A percentile compares a stretch with the other conserved stretches of the same genome.
These are phyloP conservation scores for Dryadomyces quercus-mongolicae DNA, from an alignment of 2,329 filamentous ascomycete species.

Conservation along the genomic window DNA sequence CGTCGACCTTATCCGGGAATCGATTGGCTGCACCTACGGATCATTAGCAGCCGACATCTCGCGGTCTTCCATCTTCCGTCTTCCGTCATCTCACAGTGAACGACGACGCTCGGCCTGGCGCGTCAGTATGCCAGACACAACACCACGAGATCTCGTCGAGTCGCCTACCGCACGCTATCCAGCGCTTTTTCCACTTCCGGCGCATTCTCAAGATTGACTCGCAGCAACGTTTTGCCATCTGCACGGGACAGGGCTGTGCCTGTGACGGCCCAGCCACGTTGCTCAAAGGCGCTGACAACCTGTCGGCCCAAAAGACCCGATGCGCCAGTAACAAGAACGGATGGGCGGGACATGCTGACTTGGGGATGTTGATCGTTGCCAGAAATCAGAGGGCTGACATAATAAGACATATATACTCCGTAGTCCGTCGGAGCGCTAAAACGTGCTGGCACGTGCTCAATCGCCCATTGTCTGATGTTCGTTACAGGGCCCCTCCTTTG, in stretches of 20 bases:
- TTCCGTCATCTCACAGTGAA: constrained; percentile 63
- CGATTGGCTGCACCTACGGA: constrained; percentile 61
- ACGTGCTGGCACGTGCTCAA: neutral
- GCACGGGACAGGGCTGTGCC: constrained; percentile 66
- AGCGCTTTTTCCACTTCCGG: constrained; percentile 36
- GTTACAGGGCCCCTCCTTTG: neutral
- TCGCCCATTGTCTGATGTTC: neutral
- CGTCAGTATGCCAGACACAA: neutral
- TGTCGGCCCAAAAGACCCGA: constrained; percentile 75
- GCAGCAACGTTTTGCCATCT: constrained; percentile 54
- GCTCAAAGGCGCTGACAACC: constrained; percentile 58
- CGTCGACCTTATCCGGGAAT: constrained; percentile 75
- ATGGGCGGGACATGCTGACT: constrained; percentile 26
- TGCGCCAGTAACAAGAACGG: constrained; percentile 69
- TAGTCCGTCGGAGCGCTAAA: too few relatives aligned
- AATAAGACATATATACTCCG: neutral
- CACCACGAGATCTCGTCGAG: neutral
- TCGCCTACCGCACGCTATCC: constrained; percentile 38
- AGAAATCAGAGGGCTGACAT: neutral
- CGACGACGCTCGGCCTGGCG: constrained; percentile 57
- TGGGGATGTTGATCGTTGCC: neutral
- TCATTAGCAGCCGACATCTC: neutral
- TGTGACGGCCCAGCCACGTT: constrained; percentile 54
- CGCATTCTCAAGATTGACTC: constrained; percentile 37
- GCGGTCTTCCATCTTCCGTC: too few relatives aligned